Conservation (phyloP, 2,329 filamentous ascomycete genomes). For the Elsinoe fawcettii region DNA sequence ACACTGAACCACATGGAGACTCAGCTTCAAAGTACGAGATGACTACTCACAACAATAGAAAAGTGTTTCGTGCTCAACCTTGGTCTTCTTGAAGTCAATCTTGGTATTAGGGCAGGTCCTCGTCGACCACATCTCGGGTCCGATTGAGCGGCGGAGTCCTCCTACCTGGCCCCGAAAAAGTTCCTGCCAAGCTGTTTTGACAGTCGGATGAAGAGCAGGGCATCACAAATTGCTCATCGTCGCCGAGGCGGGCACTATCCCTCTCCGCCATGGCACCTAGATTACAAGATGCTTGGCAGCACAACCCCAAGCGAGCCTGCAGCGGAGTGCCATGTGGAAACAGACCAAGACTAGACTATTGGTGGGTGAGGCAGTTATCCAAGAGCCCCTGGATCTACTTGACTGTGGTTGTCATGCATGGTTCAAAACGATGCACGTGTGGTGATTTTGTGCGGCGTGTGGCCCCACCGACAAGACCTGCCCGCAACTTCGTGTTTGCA, state of each 20-base stretch:
- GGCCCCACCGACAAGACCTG: neutral
- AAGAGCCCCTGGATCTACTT: neutral
- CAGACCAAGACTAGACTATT: neutral
- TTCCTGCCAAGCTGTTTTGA: slow-evolving; percentile 2
- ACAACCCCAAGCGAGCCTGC: neutral
- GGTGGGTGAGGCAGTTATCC: neutral
- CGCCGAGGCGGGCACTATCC: neutral
- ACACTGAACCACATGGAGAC: neutral
- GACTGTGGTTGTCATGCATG: neutral
- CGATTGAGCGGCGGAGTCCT: neutral
- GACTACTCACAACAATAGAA: neutral
- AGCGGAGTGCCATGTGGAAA: neutral
- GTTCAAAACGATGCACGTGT: neutral
- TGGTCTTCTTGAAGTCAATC: neutral
- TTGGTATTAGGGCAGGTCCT: neutral
- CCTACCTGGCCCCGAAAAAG: neutral
- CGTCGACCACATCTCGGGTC: neutral
- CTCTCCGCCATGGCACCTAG: neutral
- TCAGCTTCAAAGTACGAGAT: neutral
- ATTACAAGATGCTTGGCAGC: neutral
- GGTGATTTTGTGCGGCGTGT: neutral
- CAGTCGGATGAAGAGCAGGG: neutral
- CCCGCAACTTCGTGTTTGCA: too few species aligned
- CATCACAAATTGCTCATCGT: slow-evolving; percentile 1
- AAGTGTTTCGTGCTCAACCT: neutral